Evolutionary conservation across 495 filamentous ascomycete species (phyloP), one percentile per base, ranked within the genome.

Genomic region (Hypoxylon fragiforme): DNA sequence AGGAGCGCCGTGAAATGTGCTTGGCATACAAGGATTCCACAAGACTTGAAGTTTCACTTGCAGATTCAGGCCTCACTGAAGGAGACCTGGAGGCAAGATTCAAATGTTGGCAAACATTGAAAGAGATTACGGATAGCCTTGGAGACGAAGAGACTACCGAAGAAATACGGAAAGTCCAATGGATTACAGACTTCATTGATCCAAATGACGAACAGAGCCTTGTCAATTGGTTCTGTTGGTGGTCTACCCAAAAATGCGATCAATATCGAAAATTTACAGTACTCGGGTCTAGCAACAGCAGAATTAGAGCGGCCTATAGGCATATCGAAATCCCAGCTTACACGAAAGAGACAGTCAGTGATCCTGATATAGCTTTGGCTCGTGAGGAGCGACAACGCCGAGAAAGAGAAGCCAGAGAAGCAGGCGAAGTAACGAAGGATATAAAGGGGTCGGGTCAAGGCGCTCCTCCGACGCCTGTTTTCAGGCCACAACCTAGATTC

Each of bases 221-320:
- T 2, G 70, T 81, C 1, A 76, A 79, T 38, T 80, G 73, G 73
- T 81, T 79, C 46, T 78, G 77, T 13, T 77, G 69, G 66, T 82
- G 79, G 79, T 65, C 77, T n/a, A 66, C 57, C 13, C 3, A 65
- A 47, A 71, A 75, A 22, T 59, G 74, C 6, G 75, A 81, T 44
- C 68, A 64, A 40, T 79, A 70, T 47, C 71, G 73, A 13, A 75
- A 70, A 54, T 78, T 79, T 30, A 60, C 69, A 21, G 73, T 81
- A 8, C 53, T 81, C 11, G 77, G 78, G 8, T 76, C 73, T 1
- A 67, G 62, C 45, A 39, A 47, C 9, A 43, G 11, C 1, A 72
- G 49, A 15, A 64, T 57, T 3, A 60, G 40, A 38, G 65, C 59
- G 19, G 70, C 68, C 0, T 71, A 74, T 44, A 69, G 70, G 16